Base-by-base conservation (phyloP, 2,329 filamentous ascomycete species). In the Neofusicoccum parvum region DNA sequence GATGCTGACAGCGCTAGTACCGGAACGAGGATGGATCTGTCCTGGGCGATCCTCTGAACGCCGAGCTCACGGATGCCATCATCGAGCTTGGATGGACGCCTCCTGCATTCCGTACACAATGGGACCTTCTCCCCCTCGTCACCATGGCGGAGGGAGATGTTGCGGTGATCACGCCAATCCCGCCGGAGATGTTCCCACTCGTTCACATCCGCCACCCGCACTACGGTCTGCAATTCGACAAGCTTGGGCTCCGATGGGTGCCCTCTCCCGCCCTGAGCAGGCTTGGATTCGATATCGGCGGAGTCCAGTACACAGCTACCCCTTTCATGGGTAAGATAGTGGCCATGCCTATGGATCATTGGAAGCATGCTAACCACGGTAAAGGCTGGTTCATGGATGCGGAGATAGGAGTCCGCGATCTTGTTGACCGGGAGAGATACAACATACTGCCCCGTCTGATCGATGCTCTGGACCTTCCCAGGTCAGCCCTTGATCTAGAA, bases 331-430 rank as follows among this genome's bases (percentile, higher is more conserved):
- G 50, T 53, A 39, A 10, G 34, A 10, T 9, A 17, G 3, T 6
- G 3, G 5, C 34, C 32, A 7, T 7, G 5, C 27, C 4, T 7
- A 17, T 15, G 14, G 2, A 3, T 12, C 15, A 32, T 37, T 37
- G 3, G 4, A 9, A 23, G 34, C 27, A 50, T 23, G 7, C 50
- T 53, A 32, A 53, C 6, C 5, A 32, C 17, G 9, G 2, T 5
- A 4, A 15, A 12, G 73, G 72, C 32, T 74, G 72, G 73, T 74
- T 73, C 49, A 72, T 74, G 72, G 73, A 75, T 59, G 72, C 72
- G 17, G 73, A 75, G 65, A 74, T 75, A 34, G 72, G 72, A 5
- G 66, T 72, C 62, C 70, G 73, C 27, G 68, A 75, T 54, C 65
- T 75, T 34, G 72, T 68, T 11, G 73, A 75, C 41, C 34, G 63